These are phyloP conservation scores for Metschnikowia aberdeeniae DNA, from an alignment of 805 yeast species.

Conservation along the genomic window DNA sequence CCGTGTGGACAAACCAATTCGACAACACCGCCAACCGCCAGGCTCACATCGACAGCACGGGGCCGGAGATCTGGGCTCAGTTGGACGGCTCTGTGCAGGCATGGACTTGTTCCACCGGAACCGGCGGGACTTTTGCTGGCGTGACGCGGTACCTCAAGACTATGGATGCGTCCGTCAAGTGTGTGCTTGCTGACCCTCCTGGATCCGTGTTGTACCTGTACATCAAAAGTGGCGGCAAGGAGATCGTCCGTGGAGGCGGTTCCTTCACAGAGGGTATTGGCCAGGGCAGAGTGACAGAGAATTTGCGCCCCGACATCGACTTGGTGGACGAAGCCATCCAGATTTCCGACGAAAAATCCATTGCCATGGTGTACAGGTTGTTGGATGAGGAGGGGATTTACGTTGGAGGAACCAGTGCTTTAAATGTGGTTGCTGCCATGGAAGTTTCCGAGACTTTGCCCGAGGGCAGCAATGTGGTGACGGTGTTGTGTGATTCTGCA, in stretches of 20 bases:
- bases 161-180: conserved; percentile 54
- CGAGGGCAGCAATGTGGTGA: conserved; percentile 76
- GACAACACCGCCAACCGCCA: conserved; percentile 85
- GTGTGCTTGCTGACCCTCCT: conserved; percentile 88
- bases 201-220: conserved; percentile 83
- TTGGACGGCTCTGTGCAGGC: conserved; percentile 74
- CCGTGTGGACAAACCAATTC: conserved; percentile 92
- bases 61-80: conserved; percentile 90
- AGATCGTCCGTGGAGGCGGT: conserved; percentile 68
- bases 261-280: conserved; percentile 96
- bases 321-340: conserved; percentile 75
- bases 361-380: conserved; percentile 77
- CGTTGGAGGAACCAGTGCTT: conserved; percentile 86
- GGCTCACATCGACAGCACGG: conserved; percentile 86
- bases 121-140: conserved; percentile 93
- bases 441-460: conserved; percentile 74
- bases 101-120: conserved; percentile 87
- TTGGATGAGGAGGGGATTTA: conserved; percentile 88
- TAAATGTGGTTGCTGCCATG: conserved; percentile 86
- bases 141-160: conserved; percentile 72
- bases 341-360: conserved; percentile 75
- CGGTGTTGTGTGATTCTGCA: conserved; percentile 86
- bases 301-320: conserved; percentile 67
- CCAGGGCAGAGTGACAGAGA: conserved; percentile 87
- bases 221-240: conserved; percentile 65